These are phyloP conservation scores for Aspergillus haitiensis DNA, from an alignment of 495 filamentous ascomycete species.

Conservation along the genomic window DNA sequence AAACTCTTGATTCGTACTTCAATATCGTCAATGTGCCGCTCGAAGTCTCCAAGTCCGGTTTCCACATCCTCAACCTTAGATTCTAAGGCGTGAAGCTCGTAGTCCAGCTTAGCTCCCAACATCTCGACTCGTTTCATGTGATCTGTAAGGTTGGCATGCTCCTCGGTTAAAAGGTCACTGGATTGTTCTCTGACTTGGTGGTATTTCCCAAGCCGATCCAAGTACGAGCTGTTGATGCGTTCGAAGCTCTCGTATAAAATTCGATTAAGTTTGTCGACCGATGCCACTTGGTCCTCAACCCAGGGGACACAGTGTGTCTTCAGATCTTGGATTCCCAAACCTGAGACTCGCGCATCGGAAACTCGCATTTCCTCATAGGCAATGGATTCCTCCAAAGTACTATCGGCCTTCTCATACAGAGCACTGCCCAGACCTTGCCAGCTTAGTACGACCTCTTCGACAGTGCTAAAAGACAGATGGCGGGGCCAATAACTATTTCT, in stretches of 20 bases:
- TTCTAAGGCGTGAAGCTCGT: conserved; percentile 80
- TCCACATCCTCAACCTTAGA: conserved; percentile 88
- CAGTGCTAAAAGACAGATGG: conserved; percentile 82
- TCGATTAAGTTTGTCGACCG: conserved; percentile 63
- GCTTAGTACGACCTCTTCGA: conserved; percentile 80
- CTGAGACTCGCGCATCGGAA: conserved; percentile 62
- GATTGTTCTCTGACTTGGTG: conserved; percentile 62
- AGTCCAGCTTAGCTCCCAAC: conserved; percentile 85
- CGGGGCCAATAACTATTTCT: conserved; percentile 60
- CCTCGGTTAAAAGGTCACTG: conserved; percentile 64
- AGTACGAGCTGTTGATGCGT: conserved; percentile 65
- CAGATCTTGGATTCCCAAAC: conserved; percentile 48
- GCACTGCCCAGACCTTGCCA: conserved; percentile 57
- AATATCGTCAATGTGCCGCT: conserved; percentile 73
- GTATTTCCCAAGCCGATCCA: conserved; percentile 65
- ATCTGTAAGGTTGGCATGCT: conserved; percentile 68
- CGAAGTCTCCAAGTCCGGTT: conserved; percentile 76
- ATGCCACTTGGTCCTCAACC: conserved; percentile 62
- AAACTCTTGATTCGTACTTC: conserved; percentile 73
- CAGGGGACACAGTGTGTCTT: conserved; percentile 57
- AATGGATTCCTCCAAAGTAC: conserved; percentile 44
- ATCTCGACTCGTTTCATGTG: conserved; percentile 78
- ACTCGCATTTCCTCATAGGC: conserved; percentile 51
- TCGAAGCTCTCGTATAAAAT: conserved; percentile 60
- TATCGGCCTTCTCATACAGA: conserved; percentile 28